These are phyloP conservation scores for Zancudomyces culisetae DNA, from an alignment of 371 early-diverging fungal species.

Conservation along the genomic window DNA sequence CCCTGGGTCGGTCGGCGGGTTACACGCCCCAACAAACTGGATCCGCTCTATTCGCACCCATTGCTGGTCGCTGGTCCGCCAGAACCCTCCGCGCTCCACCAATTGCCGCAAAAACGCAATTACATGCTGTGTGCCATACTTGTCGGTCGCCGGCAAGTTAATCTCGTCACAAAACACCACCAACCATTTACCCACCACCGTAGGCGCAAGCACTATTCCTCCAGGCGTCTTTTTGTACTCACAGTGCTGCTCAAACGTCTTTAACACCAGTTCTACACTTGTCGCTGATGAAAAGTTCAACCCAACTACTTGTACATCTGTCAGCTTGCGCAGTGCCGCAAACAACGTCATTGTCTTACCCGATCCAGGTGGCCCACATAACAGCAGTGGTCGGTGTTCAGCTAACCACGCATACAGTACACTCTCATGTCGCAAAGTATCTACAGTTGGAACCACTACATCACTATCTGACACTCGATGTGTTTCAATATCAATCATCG, in stretches of 20 bases:
- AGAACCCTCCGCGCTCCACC: constrained; percentile 91
- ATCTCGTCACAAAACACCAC: constrained; percentile 99
- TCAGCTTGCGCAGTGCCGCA: constrained; percentile 81
- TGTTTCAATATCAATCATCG: constrained; percentile 86
- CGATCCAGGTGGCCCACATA: constrained; percentile 97
- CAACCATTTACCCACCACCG: constrained; percentile 75
- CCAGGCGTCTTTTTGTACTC: constrained; percentile 91
- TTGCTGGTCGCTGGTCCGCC: constrained; percentile 73
- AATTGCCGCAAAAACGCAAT: constrained; percentile 90
- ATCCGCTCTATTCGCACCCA: constrained; percentile 91
- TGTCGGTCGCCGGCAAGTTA: constrained; percentile 88
- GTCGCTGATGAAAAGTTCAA: constrained; percentile 97
- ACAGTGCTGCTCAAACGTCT: constrained; percentile 94
- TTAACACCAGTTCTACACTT: constrained; percentile 83
- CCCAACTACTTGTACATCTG: constrained; percentile 91
- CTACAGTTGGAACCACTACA: constrained; percentile 93
- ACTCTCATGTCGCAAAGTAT: constrained; percentile 94
- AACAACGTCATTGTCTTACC: constrained; percentile 98
- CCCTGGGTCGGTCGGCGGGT: constrained; percentile 98
- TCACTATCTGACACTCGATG: constrained; percentile 84
- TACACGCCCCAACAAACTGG: constrained; percentile 98
- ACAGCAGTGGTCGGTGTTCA: constrained; percentile 79
- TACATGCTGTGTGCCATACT: constrained; percentile 94
- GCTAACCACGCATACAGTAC: constrained; percentile 86
- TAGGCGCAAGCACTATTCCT: constrained; percentile 75